Base-by-base conservation (phyloP, 495 filamentous ascomycete species). In the Pseudotulostoma volvatum region DNA sequence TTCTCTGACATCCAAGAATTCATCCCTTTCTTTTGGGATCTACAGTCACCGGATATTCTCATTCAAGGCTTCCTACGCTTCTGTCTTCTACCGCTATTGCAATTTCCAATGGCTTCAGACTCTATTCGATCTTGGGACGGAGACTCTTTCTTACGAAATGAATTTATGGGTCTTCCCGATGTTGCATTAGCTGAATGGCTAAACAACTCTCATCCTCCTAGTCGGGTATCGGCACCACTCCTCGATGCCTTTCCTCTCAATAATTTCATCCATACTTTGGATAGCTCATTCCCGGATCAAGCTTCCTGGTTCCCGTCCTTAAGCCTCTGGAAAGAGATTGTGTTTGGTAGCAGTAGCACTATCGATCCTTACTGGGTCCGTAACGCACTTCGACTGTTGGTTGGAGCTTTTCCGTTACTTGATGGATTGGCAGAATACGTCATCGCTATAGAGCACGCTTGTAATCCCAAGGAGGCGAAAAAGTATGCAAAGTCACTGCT, bases 401-500 rank as follows among this genome's bases (percentile, higher is more conserved):
- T 74, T 0, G 47, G 57, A 18, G 41, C 40, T 8, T 43, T 46
- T 5, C 38, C 59, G 2, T 40, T 50, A 16, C 50, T 71, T 32
- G 68, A 77, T 32, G 49, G 59, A 28, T 42, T 93, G 14, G 77
- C 74, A 0, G 76, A 84, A 39, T 86, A 84, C 44, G 63, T 73
- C 39, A 60, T 96, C 7, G 76, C 79, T 1, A 68, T 87, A 42
- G 74, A 77, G 39, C 77, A 71, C 44, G 54, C 57, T 0, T 75
- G 74, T 41, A 64, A 73, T 37, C 59, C 63, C 19, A 43, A 43
- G 18, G 50, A 62, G n/a, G 74, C 72, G 31, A 79, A 68, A 42
- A 87, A 83, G 47, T 68, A 67, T 9, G 81, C 81, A 7, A 94
- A 86, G 46, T 57, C 49, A 1, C 54, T 92, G 0, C 52, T 95